phyloP scores from a whole-genome alignment of 208 protist species.

The Leishmania amazonensis region DNA sequence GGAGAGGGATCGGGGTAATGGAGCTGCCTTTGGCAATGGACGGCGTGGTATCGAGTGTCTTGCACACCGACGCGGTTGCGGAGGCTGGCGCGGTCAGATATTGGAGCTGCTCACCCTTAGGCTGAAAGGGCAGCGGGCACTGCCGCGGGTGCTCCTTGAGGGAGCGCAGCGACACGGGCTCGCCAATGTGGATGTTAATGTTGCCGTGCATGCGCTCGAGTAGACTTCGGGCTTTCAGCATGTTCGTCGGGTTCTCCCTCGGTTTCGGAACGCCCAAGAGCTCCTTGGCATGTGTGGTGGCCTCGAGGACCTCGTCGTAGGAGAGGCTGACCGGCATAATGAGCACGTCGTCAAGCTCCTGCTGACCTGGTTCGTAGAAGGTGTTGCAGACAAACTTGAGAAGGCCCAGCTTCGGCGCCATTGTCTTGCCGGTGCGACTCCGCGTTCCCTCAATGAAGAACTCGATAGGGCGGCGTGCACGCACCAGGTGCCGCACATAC shows the following conservation, averaged over 20 bases:
- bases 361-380: conserved; percentile 54
- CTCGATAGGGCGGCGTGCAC: conserved; percentile 58
- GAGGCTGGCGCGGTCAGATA: not conserved
- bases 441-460: conserved; percentile 93
- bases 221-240: conserved; percentile 55
- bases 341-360: conserved; percentile 74
- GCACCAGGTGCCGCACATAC: conserved; percentile 82
- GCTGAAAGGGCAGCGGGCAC: conserved; percentile 47
- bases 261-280: conserved; percentile 88
- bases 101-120: conserved; percentile 17
- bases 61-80: not conserved
- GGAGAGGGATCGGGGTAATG: conserved; percentile 38
- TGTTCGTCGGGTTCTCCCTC: conserved; percentile 73
- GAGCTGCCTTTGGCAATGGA: conserved; percentile 10
- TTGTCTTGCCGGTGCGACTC: conserved; percentile 87
- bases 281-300: conserved; percentile 81
- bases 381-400: conserved; percentile 88
- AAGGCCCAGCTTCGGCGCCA: conserved; percentile 89
- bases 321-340: conserved; percentile 87
- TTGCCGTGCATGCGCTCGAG: conserved; percentile 74
- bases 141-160: conserved; percentile 38
- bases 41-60: conserved; percentile 19
- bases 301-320: conserved; percentile 91
- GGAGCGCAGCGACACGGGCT: conserved; percentile 72
- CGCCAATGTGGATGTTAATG: conserved; percentile 78